These are phyloP conservation scores for Xylaria arbuscula DNA, from an alignment of 2,329 filamentous ascomycete genomes.

Conservation along the genomic window DNA sequence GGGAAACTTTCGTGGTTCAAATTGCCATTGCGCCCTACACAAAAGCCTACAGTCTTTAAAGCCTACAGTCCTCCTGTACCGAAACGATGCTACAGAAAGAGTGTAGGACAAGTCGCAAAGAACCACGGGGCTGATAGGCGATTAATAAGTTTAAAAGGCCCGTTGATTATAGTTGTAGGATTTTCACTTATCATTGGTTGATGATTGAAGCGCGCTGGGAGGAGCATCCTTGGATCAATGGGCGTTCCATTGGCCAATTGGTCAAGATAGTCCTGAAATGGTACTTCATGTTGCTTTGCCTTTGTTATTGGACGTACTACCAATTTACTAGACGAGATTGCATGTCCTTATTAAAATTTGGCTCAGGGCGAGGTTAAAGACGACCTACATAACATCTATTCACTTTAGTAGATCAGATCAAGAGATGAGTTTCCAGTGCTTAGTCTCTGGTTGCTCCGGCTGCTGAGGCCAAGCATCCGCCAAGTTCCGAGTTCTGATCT, in stretches of 20 bases:
- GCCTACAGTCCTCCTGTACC: background rate
- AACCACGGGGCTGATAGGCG: background rate
- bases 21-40: conserved; percentile 1
- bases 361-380: background rate
- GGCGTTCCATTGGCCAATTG: conserved; percentile 18
- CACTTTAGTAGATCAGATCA: conserved; percentile 28
- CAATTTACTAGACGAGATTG: background rate
- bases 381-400: conserved; percentile 6
- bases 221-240: conserved; percentile 1
- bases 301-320: background rate
- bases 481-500: conserved; percentile 9
- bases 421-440: background rate
- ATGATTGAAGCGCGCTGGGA: background rate
- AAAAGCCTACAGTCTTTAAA: background rate
- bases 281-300: background rate
- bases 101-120: background rate
- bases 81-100: conserved; percentile 9
- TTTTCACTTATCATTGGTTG: conserved; percentile 1
- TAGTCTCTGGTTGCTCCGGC: conserved; percentile 20
- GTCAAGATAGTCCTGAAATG: background rate
- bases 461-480: conserved; percentile 11
- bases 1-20: background rate
- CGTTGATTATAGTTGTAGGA: background rate
- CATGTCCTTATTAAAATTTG: background rate
- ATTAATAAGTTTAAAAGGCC: background rate